Evolutionary conservation across 768 basidiomycete species (phyloP), one percentile per base, ranked within the genome.

Genomic region (Ramaria rubella): DNA sequence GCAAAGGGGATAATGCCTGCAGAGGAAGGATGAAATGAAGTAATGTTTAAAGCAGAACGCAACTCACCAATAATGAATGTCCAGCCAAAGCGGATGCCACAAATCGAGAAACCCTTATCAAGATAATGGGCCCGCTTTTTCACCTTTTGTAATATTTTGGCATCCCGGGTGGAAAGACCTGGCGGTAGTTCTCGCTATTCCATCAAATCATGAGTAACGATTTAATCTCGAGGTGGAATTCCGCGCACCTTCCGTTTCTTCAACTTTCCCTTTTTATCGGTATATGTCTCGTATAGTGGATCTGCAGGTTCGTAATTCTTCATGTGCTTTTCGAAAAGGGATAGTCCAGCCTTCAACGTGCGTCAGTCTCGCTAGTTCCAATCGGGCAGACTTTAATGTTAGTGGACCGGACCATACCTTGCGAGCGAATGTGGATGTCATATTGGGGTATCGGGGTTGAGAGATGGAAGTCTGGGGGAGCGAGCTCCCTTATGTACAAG

Each of bases 21-120:
- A n/a, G n/a, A n/a, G 9, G 21, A 14, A 54, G 0, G 24, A 26
- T 40, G 7, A 30, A 27, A 30, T 46, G 54, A 49, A 17, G 12
- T 15, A 33, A 36, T 15, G 29, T 12, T 19, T 21, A 24, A 14
- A 23, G 30, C 9, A 27, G 24, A 31, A 8, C 19, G 4, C 2
- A 23, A 24, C 30, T 55, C 52, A 77, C 77, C 66, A 56, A 93
- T 86, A 64, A 90, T 68, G 70, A 91, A 87, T 1, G 90, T 81
- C 86, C 86, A 94, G 0, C 94, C 94, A 58, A 95, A 92, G 12
- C 82, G 81, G 52, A 94, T 66, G 9, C 94, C 91, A 59, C 84
- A 87, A 1, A 95, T 29, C 42, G 67, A 75, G 75, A 96, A 90
- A 2, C 89, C 84, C 69, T 90, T 93, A 72, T 96, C 94, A 54